A percentile compares a stretch with the other conserved stretches of the same genome.
Conservation (phyloP, 2,329 filamentous ascomycete species). For the Blastomyces silverae region DNA sequence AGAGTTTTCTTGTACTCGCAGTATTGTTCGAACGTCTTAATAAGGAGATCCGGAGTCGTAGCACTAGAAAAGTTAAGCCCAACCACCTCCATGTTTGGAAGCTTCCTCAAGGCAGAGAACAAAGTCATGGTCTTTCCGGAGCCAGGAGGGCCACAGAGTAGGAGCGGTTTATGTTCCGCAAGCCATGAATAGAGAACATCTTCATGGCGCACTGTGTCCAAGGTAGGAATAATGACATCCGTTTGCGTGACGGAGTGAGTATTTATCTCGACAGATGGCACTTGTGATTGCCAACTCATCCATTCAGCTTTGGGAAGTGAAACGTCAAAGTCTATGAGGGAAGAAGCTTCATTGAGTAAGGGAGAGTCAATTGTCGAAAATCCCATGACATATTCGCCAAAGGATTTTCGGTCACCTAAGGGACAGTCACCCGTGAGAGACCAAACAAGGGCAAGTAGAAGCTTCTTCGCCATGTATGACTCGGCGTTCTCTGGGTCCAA, state of each 20-base stretch:
- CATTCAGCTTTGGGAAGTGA: slow-evolving; percentile 80
- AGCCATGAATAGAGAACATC: slow-evolving; percentile 99
- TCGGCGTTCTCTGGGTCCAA: slow-evolving; percentile 86
- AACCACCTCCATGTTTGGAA: slow-evolving; percentile 98
- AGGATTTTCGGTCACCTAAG: slow-evolving; percentile 74
- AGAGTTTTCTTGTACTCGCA: slow-evolving; percentile 99
- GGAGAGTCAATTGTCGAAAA: slow-evolving; percentile 83
- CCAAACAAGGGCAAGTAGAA: slow-evolving; percentile 89
- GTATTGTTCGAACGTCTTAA: slow-evolving; percentile 99
- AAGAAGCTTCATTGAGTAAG: slow-evolving; percentile 66
- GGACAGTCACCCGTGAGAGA: slow-evolving; percentile 93
- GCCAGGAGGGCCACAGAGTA: slow-evolving; percentile 94
- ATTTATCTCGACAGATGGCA: slow-evolving; percentile 91
- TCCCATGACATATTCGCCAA: slow-evolving; percentile 75
- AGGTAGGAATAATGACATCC: slow-evolving; percentile 94
- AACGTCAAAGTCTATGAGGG: slow-evolving; percentile 94
- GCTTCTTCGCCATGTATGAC: slow-evolving; percentile 83
- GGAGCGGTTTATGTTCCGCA: slow-evolving; percentile 92
- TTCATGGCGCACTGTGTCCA: slow-evolving; percentile 95
- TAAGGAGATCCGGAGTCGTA: slow-evolving; percentile 91
- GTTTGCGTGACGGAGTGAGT: slow-evolving; percentile 97
- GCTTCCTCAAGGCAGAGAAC: slow-evolving; percentile 91
- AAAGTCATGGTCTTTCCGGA: slow-evolving; percentile 99
- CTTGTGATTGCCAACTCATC: slow-evolving; percentile 89
- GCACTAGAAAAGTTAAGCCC: slow-evolving; percentile 99